Base-by-base conservation (phyloP, 2,329 filamentous ascomycete genomes). In the Basipetospora sp. region DNA sequence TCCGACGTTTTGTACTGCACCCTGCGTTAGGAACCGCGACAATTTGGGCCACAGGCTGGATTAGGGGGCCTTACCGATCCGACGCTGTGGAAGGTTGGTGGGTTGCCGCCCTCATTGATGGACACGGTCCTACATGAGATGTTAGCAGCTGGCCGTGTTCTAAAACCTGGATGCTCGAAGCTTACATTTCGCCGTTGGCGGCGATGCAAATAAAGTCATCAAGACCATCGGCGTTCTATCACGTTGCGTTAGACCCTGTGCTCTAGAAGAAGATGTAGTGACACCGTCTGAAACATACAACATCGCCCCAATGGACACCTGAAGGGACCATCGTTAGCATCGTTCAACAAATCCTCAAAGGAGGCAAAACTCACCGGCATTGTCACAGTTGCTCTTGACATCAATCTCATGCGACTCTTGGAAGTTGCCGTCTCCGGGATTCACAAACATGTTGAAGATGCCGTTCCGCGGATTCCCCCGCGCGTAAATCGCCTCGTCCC, bases 191-290 rank as follows among this genome's bases (percentile, higher is more conserved):
- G 36, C 42, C 54, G 2, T 48, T 45, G 3, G 37, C 36, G 14
- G 20, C 37, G 31, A 54, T 44, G 42, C 53, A 57, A 19, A 56
- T 44, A 34, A 54, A 47, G 30, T 54, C 53, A 34, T 53, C 52
- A 8, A 52, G 40, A 6, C 47, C 48, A 22, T 52, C 50, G 4
- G 30, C 33, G 26, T 44, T 33, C 31, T 33, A 18, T 33, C 8
- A 17, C 31, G 16, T 17, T 32, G 13, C 5, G 8, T 14, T 16
- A 25, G 22, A 6, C 22, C 11, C 22, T n/a, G n/a, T n/a, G n/a
- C n/a, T 25, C 11, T 25, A 11, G 22, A 25, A 6, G 6, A 25
- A 6, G 22, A 11, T 25, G n/a, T 11, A 25, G 22, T 11, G 11
- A 6, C 22, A 6, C 22, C 22, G 22, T 25, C 6, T 25, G 6